Conservation (phyloP, 352 stramenopile genomes). For the Blastocystis sp. region DNA sequence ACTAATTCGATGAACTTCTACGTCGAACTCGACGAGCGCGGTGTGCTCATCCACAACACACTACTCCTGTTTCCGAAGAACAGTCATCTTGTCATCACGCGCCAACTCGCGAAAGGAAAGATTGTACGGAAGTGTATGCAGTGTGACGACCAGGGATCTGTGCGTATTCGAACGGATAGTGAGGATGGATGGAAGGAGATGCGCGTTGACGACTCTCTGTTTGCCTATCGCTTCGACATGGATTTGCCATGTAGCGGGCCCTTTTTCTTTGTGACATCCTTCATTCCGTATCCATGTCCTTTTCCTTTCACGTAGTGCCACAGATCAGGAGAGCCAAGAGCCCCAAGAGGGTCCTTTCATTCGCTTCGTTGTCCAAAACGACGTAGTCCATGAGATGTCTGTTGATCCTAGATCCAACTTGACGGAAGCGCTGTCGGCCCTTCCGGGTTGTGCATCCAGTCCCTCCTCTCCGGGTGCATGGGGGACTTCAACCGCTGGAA, state of each 20-base stretch:
- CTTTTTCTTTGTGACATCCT: conserved; percentile 34
- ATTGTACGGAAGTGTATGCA: conserved; percentile 1
- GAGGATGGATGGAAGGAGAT: conserved; percentile 18
- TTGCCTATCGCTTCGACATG: neutral
- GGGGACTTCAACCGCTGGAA: conserved; percentile 21
- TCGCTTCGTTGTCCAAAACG: conserved; percentile 52
- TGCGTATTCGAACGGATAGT: conserved; percentile 2
- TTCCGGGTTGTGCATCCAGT: conserved; percentile 62
- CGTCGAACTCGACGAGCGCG: conserved; percentile 23
- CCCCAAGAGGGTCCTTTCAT: conserved; percentile 1
- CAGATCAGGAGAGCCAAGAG: neutral
- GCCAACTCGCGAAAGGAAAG: neutral
- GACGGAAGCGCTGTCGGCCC: neutral
- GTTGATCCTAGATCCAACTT: conserved; percentile 5
- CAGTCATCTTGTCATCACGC: conserved; percentile 16
- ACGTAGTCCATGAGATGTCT: neutral
- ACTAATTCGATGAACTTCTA: neutral
- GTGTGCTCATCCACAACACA: conserved; percentile 39
- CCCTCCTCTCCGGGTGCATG: neutral
- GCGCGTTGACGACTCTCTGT: neutral
- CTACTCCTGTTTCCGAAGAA: conserved; percentile 38
- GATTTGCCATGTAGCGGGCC: neutral
- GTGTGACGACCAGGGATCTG: neutral
- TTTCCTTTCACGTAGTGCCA: neutral
- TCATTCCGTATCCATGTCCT: conserved; percentile 7